Evolutionary conservation across 257 asterid species (phyloP).

Genomic region (Coffea eugenioides): DNA sequence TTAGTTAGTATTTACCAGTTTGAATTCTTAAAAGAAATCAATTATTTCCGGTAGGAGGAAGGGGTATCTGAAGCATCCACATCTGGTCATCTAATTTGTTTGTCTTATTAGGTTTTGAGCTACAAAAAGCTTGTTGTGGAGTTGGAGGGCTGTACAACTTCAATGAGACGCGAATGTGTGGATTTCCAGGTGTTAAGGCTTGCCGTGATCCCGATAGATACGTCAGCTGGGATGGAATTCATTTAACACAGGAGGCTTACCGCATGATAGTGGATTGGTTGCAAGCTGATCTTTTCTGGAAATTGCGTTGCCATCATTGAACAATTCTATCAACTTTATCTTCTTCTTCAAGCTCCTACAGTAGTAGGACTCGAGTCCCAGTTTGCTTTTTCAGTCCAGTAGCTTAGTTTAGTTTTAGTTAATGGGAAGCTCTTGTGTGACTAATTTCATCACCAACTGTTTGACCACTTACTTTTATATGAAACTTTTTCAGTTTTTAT

Average conservation of each 20-base stretch:
- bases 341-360: not conserved
- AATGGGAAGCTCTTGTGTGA: not conserved
- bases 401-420: not conserved
- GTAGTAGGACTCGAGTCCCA: not conserved
- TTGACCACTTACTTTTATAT: not conserved
- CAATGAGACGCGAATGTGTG: slow-evolving; percentile 19
- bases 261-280: slow-evolving; percentile 17
- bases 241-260: slow-evolving; percentile 17
- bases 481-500: too few relatives aligned
- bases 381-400: not conserved
- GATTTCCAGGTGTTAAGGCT: not conserved
- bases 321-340: not conserved
- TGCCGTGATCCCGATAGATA: slow-evolving; percentile 16
- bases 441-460: too few relatives aligned
- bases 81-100: too few relatives aligned
- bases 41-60: too few relatives aligned
- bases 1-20: not conserved
- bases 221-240: slow-evolving; percentile 32
- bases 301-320: not conserved
- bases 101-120: slow-evolving; percentile 17
- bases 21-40: not conserved
- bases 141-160: slow-evolving; percentile 26
- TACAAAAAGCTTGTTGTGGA: slow-evolving; percentile 25
- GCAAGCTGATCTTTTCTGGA: not conserved
- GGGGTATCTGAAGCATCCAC: too few relatives aligned